phyloP scores from a whole-genome alignment of 2,329 filamentous ascomycete species.

The Diaporthe batatas region DNA sequence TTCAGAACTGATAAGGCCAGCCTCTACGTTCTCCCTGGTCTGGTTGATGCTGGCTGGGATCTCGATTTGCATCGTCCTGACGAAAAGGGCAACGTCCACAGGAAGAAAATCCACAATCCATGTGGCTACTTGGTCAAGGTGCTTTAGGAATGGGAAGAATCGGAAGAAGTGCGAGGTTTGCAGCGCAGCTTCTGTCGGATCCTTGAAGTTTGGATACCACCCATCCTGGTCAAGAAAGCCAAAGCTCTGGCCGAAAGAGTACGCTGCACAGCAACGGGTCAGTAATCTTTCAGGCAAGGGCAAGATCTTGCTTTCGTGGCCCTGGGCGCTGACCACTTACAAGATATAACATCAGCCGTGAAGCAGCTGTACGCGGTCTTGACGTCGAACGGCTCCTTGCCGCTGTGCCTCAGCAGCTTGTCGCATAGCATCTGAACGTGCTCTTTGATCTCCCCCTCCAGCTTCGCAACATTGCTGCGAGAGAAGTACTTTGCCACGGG shows the following conservation, averaged over 20 bases:
- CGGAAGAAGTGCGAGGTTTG: constrained; percentile 45
- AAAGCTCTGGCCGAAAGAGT: constrained; percentile 45
- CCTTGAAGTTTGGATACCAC: constrained; percentile 47
- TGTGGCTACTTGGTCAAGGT: constrained; percentile 43
- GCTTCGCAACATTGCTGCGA: constrained; percentile 38
- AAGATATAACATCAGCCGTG: constrained; percentile 40
- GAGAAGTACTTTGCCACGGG: constrained; percentile 46
- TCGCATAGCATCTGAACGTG: constrained; percentile 43
- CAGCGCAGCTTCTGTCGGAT: constrained; percentile 45
- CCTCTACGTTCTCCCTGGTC: constrained; percentile 48
- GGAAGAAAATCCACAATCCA: constrained; percentile 36
- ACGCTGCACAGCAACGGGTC: neutral
- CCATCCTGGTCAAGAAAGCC: constrained; percentile 46
- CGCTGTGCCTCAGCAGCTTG: constrained; percentile 40
- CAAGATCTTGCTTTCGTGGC: neutral
- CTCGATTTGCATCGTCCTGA: constrained; percentile 53
- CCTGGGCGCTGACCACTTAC: constrained; percentile 23
- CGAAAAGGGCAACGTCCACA: constrained; percentile 10
- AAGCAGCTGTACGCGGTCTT: constrained; percentile 40
- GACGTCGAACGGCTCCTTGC: constrained; percentile 34
- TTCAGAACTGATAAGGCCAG: constrained; percentile 45
- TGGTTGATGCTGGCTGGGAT: constrained; percentile 53
- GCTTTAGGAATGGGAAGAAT: constrained; percentile 43
- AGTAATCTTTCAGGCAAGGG: neutral
- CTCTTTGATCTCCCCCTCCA: constrained; percentile 44